Percentiles rank a stretch among this genome's conserved stretches.
Conservation (phyloP, 2,329 filamentous ascomycete genomes). For the Pseudocercospora fuligena region DNA sequence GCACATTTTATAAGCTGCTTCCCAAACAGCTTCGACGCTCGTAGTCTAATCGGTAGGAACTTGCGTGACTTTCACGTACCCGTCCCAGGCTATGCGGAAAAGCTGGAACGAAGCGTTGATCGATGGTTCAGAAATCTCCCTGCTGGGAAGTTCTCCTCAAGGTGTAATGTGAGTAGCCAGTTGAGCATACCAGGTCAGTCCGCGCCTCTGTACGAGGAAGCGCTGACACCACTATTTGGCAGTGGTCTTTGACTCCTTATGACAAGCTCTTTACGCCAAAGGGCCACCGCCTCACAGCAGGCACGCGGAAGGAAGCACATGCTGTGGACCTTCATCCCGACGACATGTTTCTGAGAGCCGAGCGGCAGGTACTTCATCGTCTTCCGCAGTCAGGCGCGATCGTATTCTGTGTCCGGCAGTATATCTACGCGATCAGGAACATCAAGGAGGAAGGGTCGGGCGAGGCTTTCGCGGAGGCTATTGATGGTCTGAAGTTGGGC, state of each 20-base stretch:
- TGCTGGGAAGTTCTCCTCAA: background rate
- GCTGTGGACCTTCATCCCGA: background rate
- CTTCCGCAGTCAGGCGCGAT: background rate
- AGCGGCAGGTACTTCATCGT: background rate
- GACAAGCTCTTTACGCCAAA: background rate
- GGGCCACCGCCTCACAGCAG: background rate
- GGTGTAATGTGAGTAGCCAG: background rate
- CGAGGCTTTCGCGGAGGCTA: background rate
- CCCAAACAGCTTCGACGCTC: background rate
- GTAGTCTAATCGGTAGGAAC: background rate
- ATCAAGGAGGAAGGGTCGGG: background rate
- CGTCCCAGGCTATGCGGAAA: slow-evolving; percentile 3
- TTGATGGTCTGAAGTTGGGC: background rate
- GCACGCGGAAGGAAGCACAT: background rate
- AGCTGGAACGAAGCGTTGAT: slow-evolving; percentile 1
- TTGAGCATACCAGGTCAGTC: background rate
- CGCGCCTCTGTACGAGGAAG: too few species aligned
- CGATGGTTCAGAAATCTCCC: background rate
- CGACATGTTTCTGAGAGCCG: background rate
- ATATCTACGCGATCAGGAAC: background rate
- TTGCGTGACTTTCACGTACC: background rate
- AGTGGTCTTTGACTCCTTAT: slow-evolving; percentile 7
- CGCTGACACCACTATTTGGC: background rate
- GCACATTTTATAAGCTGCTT: background rate
- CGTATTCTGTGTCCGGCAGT: background rate